A percentile compares a stretch with the other conserved stretches of the same genome.
Evolutionary conservation across 2,329 filamentous ascomycete genomes (phyloP).

Genomic region (Hypocreales sp.): DNA sequence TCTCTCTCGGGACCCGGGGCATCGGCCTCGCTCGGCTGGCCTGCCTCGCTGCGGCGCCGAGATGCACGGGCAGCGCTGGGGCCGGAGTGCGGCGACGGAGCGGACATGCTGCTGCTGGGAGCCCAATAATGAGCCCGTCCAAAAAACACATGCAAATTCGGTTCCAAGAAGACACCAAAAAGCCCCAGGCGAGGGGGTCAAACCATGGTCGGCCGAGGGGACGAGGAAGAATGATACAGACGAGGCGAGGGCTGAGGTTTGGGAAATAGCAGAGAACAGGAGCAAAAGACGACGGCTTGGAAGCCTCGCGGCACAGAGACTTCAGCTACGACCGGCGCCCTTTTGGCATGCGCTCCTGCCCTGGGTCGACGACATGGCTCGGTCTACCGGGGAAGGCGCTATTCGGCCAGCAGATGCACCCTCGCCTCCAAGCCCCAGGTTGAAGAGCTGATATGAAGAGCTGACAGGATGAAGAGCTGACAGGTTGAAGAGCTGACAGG

Average conservation of each 20-base stretch:
- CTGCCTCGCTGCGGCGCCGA: neutral
- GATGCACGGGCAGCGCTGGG: neutral
- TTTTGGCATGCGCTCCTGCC: too few species aligned
- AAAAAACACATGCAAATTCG: constrained; percentile 17
- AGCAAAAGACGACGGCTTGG: neutral
- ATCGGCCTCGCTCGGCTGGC: neutral
- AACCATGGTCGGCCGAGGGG: constrained; percentile 20
- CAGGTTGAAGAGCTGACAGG: too few species aligned
- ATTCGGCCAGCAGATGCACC: too few species aligned
- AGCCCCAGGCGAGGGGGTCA: constrained; percentile 9
- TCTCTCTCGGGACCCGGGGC: constrained; percentile 1
- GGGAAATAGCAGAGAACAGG: neutral
- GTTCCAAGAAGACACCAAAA: constrained; percentile 27
- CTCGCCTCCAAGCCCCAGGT: too few species aligned
- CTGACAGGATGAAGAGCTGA: too few species aligned
- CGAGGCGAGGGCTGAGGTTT: neutral
- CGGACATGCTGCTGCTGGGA: constrained; percentile 17
- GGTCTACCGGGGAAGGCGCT: too few species aligned
- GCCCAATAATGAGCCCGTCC: constrained; percentile 10
- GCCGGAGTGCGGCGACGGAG: constrained; percentile 9
- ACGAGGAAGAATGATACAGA: constrained; percentile 7
- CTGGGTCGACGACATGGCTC: too few species aligned
- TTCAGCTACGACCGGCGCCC: too few species aligned
- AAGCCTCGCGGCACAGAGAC: too few species aligned
- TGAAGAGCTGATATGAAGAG: too few species aligned